A percentile compares a stretch with the other conserved stretches of the same genome.
phyloP scores from a whole-genome alignment of 352 stramenopile genomes.

The Globisporangium uncinulatum region DNA sequence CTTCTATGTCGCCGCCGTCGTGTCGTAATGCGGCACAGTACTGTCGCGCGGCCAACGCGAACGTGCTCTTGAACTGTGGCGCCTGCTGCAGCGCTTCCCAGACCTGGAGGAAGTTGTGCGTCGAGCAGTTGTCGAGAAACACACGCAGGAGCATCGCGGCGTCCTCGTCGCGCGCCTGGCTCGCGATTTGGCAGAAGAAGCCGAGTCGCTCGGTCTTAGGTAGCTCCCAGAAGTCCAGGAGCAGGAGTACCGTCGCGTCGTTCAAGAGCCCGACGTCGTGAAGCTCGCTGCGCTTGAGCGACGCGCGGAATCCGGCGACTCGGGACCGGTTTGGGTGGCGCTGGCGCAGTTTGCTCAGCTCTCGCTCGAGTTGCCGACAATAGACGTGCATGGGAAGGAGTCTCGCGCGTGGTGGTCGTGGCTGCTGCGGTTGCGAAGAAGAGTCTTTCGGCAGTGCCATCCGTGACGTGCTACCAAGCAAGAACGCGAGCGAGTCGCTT shows the following conservation, averaged over 20 bases:
- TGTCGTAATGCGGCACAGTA: conserved; percentile 11
- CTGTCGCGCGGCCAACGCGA: conserved; percentile 21
- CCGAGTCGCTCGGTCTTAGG: conserved; percentile 44
- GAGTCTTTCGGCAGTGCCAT: neutral
- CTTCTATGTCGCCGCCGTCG: neutral
- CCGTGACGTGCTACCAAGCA: neutral
- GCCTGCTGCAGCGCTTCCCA: conserved; percentile 48
- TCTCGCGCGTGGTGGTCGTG: conserved; percentile 1
- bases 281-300: conserved; percentile 16
- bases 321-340: conserved; percentile 15
- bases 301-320: conserved; percentile 5
- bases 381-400: conserved; percentile 45
- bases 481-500: conserved; percentile 5
- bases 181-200: conserved; percentile 71
- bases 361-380: conserved; percentile 58
- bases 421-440: neutral
- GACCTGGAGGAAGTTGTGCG: conserved; percentile 31
- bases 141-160: conserved; percentile 24
- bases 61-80: conserved; percentile 36
- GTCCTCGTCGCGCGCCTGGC: conserved; percentile 44
- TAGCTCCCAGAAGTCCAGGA: conserved; percentile 67
- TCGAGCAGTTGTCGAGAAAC: conserved; percentile 28
- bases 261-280: conserved; percentile 44
- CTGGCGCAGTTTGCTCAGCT: conserved; percentile 39
- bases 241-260: conserved; percentile 47